A percentile compares a stretch with the other conserved stretches of the same genome.
Conservation (phyloP, 163 green algal genomes). For the Coccomyxa subellipsoidea region DNA sequence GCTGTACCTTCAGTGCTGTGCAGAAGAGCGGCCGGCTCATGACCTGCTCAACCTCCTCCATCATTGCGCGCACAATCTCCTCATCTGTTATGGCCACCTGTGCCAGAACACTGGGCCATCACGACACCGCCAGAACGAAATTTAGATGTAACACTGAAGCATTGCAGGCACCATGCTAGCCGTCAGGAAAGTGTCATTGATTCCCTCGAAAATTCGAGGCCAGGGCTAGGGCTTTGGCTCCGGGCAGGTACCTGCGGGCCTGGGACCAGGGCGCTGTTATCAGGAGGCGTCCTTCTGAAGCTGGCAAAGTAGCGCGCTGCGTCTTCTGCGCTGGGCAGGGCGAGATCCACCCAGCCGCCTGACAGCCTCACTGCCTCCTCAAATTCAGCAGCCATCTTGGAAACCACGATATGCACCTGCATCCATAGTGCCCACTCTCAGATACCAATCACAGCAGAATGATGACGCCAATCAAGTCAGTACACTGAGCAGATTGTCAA, state of each 20-base stretch:
- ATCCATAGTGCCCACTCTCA: neutral
- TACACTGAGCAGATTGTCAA: constrained; percentile 15
- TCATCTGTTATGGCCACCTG: constrained; percentile 19
- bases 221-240: too few species aligned
- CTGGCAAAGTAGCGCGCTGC: constrained; percentile 15
- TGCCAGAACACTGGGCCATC: too few species aligned
- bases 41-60: constrained; percentile 34
- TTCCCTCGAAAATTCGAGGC: too few species aligned
- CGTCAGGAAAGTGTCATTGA: too few species aligned
- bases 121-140: too few species aligned
- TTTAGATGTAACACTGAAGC: too few species aligned
- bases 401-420: neutral
- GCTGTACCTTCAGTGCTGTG: constrained; percentile 24
- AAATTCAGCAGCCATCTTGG: constrained; percentile 2
- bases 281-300: constrained; percentile 4
- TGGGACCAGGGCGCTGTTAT: neutral
- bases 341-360: constrained; percentile 10
- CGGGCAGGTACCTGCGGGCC: neutral
- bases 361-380: neutral
- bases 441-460: too few species aligned
- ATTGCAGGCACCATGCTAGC: too few species aligned
- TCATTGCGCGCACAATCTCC: constrained; percentile 35
- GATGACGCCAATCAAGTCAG: too few species aligned
- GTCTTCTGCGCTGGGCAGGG: constrained; percentile 21
- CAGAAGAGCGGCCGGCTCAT: constrained; percentile 29